Conservation (phyloP, 345 rosid genomes). For the Erysimum cheiranthoides region DNA sequence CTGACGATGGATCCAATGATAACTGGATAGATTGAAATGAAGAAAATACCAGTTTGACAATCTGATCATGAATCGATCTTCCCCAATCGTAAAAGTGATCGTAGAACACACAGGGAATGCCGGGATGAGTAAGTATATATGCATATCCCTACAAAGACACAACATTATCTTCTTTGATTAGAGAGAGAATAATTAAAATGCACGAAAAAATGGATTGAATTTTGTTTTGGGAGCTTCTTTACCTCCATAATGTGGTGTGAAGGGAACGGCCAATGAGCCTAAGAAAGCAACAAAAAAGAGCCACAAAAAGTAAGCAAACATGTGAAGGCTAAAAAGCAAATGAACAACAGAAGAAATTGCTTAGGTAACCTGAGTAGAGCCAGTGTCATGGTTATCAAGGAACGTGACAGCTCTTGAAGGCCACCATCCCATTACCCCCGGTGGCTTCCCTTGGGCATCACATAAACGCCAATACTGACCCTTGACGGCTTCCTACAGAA, state of each 20-base stretch:
- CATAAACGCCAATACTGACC: constrained; percentile 86
- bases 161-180: constrained; percentile 5
- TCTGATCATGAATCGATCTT: constrained; percentile 65
- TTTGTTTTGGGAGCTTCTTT: constrained; percentile 11
- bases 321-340: constrained; percentile 2
- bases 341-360: neutral
- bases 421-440: constrained; percentile 97
- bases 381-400: constrained; percentile 93
- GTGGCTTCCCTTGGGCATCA: constrained; percentile 87
- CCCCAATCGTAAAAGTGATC: constrained; percentile 91
- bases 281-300: constrained; percentile 37
- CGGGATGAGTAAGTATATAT: constrained; percentile 92
- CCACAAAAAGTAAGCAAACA: constrained; percentile 24
- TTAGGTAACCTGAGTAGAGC: constrained; percentile 78
- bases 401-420: constrained; percentile 90
- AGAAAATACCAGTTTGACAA: constrained; percentile 68
- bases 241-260: constrained; percentile 85
- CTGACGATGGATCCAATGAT: neutral
- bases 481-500: constrained; percentile 79
- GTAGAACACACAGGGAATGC: constrained; percentile 84
- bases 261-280: constrained; percentile 95
- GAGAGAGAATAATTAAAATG: neutral
- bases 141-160: constrained; percentile 70
- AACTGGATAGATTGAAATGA: neutral
- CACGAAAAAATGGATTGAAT: neutral